Evolutionary conservation across 345 rosid species (phyloP).

Genomic region (Gossypium rotundifolium): DNA sequence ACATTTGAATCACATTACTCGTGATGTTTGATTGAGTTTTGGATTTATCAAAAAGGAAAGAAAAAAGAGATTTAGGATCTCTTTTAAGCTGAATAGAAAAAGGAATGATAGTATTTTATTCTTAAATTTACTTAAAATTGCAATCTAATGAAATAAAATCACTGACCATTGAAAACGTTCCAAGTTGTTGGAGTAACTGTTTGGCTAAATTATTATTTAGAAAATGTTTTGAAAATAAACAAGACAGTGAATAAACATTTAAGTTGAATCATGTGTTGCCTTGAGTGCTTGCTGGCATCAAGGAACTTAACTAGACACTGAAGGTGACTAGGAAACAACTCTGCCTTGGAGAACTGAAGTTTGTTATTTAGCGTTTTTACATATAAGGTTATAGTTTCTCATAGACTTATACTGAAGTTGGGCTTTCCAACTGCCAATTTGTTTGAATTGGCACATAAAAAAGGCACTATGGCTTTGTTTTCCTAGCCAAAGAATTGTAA

Average conservation of each 20-base stretch:
- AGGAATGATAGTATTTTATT: neutral
- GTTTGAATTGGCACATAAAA: neutral
- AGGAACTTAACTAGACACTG: neutral
- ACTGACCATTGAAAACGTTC: neutral
- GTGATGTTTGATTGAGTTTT: neutral
- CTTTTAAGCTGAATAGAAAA: neutral
- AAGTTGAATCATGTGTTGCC: slow-evolving; percentile 5
- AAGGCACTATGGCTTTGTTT: neutral
- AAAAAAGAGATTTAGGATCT: neutral
- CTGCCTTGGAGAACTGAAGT: neutral
- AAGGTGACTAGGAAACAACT: neutral
- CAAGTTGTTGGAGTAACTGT: neutral
- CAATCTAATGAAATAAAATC: neutral
- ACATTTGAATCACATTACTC: neutral
- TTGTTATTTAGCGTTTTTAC: neutral
- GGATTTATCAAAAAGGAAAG: neutral
- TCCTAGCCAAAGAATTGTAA: neutral
- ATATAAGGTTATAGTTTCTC: neutral
- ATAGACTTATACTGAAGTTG: neutral
- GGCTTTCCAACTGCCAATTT: neutral
- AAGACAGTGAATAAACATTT: neutral
- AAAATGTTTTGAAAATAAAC: neutral
- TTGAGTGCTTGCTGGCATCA: neutral
- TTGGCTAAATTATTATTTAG: neutral
- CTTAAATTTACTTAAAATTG: neutral